Evolutionary conservation across 768 basidiomycete species (phyloP).

Genomic region (Trametes sanguinea): DNA sequence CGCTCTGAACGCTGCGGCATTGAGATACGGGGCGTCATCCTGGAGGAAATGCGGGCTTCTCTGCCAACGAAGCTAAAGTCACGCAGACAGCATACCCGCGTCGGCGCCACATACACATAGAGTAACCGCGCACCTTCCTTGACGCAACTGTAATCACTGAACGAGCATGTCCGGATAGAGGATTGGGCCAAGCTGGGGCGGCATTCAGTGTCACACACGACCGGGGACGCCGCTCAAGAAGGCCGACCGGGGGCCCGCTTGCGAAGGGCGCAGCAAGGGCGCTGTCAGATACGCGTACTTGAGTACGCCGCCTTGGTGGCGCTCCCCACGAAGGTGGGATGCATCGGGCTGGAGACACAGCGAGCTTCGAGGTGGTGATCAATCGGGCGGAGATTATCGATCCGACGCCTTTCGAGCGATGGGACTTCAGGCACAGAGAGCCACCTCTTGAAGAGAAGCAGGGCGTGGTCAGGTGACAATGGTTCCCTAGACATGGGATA

Average conservation of each 20-base stretch:
- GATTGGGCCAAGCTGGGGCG: not conserved
- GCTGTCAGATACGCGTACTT: slow-evolving; percentile 16
- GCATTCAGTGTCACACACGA: not conserved
- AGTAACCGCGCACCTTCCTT: not conserved
- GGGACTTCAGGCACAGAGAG: not conserved
- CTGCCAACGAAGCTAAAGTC: not conserved
- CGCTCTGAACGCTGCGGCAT: too few species aligned
- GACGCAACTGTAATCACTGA: slow-evolving; percentile 3
- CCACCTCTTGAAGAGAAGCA: not conserved
- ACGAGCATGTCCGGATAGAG: not conserved
- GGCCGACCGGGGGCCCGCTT: not conserved
- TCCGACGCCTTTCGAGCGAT: not conserved
- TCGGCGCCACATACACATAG: not conserved
- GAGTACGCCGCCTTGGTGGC: not conserved
- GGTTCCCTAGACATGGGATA: not conserved
- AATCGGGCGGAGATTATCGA: slow-evolving; percentile 4
- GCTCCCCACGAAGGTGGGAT: not conserved
- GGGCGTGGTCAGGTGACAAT: not conserved
- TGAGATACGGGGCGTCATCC: too few species aligned
- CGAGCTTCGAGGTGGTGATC: not conserved
- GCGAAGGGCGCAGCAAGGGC: not conserved
- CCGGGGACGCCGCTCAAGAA: not conserved
- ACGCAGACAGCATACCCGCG: not conserved
- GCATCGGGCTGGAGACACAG: not conserved
- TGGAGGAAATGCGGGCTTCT: not conserved